A percentile compares a stretch with the other conserved stretches of the same genome.
phyloP scores from a whole-genome alignment of 2,329 filamentous ascomycete species.

The Cyphellophora attinorum region DNA sequence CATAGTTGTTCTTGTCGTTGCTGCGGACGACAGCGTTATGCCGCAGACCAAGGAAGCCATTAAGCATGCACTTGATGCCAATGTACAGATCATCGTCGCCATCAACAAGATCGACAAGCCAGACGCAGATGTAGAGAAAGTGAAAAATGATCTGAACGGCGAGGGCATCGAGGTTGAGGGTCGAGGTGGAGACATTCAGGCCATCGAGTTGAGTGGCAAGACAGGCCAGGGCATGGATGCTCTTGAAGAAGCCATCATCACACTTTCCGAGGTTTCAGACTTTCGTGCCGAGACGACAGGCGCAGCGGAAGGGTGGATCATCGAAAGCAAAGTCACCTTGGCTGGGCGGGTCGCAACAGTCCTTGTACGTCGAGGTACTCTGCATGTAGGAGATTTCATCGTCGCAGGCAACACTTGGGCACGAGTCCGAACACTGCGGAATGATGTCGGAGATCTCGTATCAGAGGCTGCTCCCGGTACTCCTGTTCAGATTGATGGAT shows the following conservation, averaged over 20 bases:
- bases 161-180: slow-evolving; percentile 90
- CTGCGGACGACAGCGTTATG: slow-evolving; percentile 94
- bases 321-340: slow-evolving; percentile 82
- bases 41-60: slow-evolving; percentile 94
- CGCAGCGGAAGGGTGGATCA: slow-evolving; percentile 81
- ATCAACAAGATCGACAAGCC: slow-evolving; percentile 96
- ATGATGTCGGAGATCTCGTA: slow-evolving; percentile 70
- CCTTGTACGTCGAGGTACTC: slow-evolving; percentile 76
- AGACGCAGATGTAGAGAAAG: slow-evolving; percentile 66
- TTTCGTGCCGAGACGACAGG: slow-evolving; percentile 71
- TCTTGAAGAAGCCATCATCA: slow-evolving; percentile 80
- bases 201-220: slow-evolving; percentile 83
- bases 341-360: slow-evolving; percentile 80
- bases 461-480: slow-evolving; percentile 72
- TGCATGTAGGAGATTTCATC: slow-evolving; percentile 69
- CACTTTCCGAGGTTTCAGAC: slow-evolving; percentile 81
- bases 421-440: slow-evolving; percentile 70
- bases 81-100: slow-evolving; percentile 92
- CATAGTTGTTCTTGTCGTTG: slow-evolving; percentile 91
- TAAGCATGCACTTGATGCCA: slow-evolving; percentile 78
- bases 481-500: slow-evolving; percentile 89
- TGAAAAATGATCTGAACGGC: slow-evolving; percentile 77
- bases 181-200: slow-evolving; percentile 87
- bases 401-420: slow-evolving; percentile 86
- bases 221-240: slow-evolving; percentile 86